Evolutionary conservation across 2,329 filamentous ascomycete species (phyloP), one percentile per base, ranked within the genome.

Genomic region (Hortaea werneckii): DNA sequence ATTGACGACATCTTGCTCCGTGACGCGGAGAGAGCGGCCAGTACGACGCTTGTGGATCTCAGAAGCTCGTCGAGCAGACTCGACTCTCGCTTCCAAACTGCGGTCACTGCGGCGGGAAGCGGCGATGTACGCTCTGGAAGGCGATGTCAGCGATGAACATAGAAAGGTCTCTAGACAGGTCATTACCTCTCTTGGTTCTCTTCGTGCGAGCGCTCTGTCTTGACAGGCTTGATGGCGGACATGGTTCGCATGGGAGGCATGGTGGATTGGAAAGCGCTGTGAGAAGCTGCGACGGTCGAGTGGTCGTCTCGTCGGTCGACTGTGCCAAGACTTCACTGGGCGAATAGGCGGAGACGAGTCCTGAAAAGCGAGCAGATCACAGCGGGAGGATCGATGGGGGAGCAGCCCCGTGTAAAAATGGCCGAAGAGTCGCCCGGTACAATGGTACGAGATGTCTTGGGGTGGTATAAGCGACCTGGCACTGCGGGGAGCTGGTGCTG

Each of bases 11-110:
- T 92, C 88, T 58, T 92, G 78, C 64, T 89, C 84, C 27, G 83
- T 88, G 47, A 95, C 85, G 55, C 82, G 81, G 49, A 95, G 75
- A 2, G 77, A 80, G 55, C 87, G 85, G 34, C 89, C 90, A 0
- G 89, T 95, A n/a, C 88, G 80, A 63, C 82, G 78, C 69, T 88
- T 87, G 73, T 95, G 89, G 34, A 95, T 87, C 58, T 87, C 82
- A n/a, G 89, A 95, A 5, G 89, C 89, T 66, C 86, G 79, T 43
- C 80, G 77, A 10, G 90, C 89, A 2, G 89, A 95, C 62, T 94
- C 85, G 12, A 95, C 77, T 27, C 89, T 80, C 10, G 88, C 88
- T 65, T 95, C 88, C 11, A 95, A 70, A 60, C 84, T 90, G 44
- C 89, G 80, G 59, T 95, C 90, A 56, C 85, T 85, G 53, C 90